phyloP scores from a whole-genome alignment of 495 filamentous ascomycete genomes.

The Neohortaea acidophila region DNA sequence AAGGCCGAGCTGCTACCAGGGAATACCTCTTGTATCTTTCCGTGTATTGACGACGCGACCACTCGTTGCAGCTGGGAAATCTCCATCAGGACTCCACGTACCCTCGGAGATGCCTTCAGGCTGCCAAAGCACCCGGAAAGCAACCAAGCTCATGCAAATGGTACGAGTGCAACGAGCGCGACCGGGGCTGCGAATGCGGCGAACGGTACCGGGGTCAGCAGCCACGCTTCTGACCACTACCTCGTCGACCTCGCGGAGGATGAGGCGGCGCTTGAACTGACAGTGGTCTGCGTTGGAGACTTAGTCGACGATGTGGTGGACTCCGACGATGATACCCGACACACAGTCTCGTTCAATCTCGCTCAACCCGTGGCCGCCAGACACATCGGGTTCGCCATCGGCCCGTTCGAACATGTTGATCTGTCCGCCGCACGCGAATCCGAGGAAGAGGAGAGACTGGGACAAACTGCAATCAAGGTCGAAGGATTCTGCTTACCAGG shows the following conservation, averaged over 20 bases:
- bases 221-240: conserved; percentile 3
- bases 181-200: conserved; percentile 8
- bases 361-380: conserved; percentile 57
- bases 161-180: background rate
- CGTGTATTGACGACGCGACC: conserved; percentile 71
- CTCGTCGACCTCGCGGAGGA: conserved; percentile 42
- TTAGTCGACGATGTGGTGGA: conserved; percentile 68
- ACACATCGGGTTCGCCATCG: conserved; percentile 81
- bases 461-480: conserved; percentile 64
- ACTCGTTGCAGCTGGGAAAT: conserved; percentile 77
- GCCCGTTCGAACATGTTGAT: conserved; percentile 87
- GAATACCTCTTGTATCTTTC: conserved; percentile 64
- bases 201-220: conserved; percentile 2
- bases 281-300: conserved; percentile 79
- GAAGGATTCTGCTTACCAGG: conserved; percentile 84
- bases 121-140: conserved; percentile 8
- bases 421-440: conserved; percentile 76
- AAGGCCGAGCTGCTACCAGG: conserved; percentile 63
- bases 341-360: conserved; percentile 66
- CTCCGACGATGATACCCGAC: conserved; percentile 56
- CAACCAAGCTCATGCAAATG: background rate
- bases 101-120: conserved; percentile 64
- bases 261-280: conserved; percentile 73
- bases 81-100: conserved; percentile 67
- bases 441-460: conserved; percentile 79